Evolutionary conservation across 345 rosid genomes (phyloP).

Genomic region (Geranium brycei): DNA sequence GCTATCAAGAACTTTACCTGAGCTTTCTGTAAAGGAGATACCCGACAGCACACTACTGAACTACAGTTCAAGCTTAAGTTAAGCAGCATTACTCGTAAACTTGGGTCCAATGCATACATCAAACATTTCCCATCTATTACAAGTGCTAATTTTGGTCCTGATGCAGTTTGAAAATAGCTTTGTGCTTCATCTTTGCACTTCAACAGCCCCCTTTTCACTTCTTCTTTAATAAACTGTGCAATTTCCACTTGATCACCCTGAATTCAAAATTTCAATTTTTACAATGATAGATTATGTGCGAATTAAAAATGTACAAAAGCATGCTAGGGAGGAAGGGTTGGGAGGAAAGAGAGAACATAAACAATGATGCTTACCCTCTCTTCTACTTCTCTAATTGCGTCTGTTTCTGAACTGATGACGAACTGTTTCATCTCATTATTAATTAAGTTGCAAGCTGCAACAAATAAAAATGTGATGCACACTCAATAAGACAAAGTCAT

Average conservation of each 20-base stretch:
- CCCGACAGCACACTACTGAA: conserved; percentile 98
- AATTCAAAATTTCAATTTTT: conserved; percentile 6
- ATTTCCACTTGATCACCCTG: conserved; percentile 96
- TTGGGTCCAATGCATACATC: conserved; percentile 91
- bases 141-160: conserved; percentile 80
- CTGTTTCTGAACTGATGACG: conserved; percentile 85
- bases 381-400: conserved; percentile 77
- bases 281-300: neutral
- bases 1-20: conserved; percentile 40
- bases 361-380: conserved; percentile 49
- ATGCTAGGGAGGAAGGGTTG: neutral
- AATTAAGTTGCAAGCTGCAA: conserved; percentile 92
- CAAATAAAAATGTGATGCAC: conserved; percentile 13
- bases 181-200: conserved; percentile 84
- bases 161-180: conserved; percentile 29
- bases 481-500: conserved; percentile 3
- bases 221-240: conserved; percentile 76
- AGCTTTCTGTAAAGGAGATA: conserved; percentile 97
- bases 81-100: conserved; percentile 66
- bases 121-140: conserved; percentile 95
- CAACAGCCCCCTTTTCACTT: conserved; percentile 60
- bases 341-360: neutral
- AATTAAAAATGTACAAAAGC: too few relatives aligned
- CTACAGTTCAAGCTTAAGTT: conserved; percentile 88
- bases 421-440: conserved; percentile 95